Conservation (phyloP, 2,329 filamentous ascomycete genomes). For the Rutstroemia sp. region DNA sequence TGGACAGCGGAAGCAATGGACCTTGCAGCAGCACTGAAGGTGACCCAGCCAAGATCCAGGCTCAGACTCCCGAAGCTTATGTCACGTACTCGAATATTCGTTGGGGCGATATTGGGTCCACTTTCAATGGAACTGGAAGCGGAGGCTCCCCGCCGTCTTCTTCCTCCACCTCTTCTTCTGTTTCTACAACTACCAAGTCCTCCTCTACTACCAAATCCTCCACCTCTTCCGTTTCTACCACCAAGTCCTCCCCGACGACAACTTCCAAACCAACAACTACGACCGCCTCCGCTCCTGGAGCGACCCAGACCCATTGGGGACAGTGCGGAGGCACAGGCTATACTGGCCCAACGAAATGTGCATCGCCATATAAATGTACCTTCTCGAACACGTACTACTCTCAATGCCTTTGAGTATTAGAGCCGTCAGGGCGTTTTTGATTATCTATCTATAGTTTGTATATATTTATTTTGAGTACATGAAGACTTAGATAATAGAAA, state of each 20-base stretch:
- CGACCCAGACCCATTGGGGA: constrained; percentile 18
- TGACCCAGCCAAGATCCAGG: constrained; percentile 40
- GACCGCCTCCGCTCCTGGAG: background rate
- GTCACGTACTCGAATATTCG: constrained; percentile 51
- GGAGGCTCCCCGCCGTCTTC: too few relatives aligned
- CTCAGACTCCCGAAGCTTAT: constrained; percentile 39
- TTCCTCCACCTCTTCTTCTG: too few relatives aligned
- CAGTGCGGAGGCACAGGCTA: constrained; percentile 32
- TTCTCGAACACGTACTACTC: constrained; percentile 31
- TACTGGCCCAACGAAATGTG: constrained; percentile 29
- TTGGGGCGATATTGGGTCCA: constrained; percentile 54
- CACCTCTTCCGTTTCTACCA: too few relatives aligned
- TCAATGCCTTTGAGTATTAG: constrained; percentile 29
- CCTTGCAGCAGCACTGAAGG: constrained; percentile 48
- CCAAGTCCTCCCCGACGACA: too few relatives aligned
- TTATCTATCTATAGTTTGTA: too few relatives aligned
- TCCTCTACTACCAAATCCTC: too few relatives aligned
- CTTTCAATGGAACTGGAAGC: constrained; percentile 15
- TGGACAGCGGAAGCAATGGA: constrained; percentile 43
- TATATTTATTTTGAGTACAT: too few relatives aligned
- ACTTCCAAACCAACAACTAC: too few relatives aligned
- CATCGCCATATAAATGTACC: constrained; percentile 28
- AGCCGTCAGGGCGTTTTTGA: too few relatives aligned
- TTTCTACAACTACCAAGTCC: too few relatives aligned
- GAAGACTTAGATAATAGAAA: too few relatives aligned